Base-by-base conservation (phyloP, 441 rosid genomes). In the Eruca vesicaria region DNA sequence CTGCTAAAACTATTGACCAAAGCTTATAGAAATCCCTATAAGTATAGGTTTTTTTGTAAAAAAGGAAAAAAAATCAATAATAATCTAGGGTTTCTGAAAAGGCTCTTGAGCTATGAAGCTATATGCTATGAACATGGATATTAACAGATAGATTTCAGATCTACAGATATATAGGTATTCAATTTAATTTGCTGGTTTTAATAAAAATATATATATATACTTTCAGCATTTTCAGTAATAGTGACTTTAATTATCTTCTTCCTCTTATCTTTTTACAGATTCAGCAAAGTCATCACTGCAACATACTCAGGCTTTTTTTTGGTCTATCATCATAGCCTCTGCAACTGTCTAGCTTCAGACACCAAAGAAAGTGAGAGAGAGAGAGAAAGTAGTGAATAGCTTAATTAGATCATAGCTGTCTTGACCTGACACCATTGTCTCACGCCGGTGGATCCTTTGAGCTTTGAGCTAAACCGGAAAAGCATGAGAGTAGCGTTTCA, bases 401-500 rank as follows among this genome's bases (percentile, higher is more conserved):
- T 63, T 43, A 9, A 29, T 11, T 66, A 66, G 69, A 23, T 35
- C 56, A 2, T 20, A 65, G 19, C 68, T 63, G 35, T 19, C 5
- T 33, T 63, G 6, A 62, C 28, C 28, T 33, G 9, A 4, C 11
- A 6, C 19, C 67, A 36, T 19, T 16, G 7, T 36, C 66, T 58
- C 36, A 35, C 50, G 0, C 66, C 65, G 75, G 50, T 57, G 52
- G 32, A 63, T 63, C 29, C 10, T 36, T 6, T 1, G 32, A 63
- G 1, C 67, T 63, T 63, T 63, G 53, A 72, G 87, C 31, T 20
- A 36, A 10, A 63, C 67, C 67, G 3, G 50, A 36, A 86, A 95
- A 89, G 96, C 83, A 94, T 92, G 99, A 94, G 89, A 86, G 86
- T 87, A 90, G 76, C 60, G 90, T 90, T 97, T 85, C 87, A 89